Conservation (phyloP, 2,329 filamentous ascomycete genomes). For the Dactylella cylindrospora region DNA sequence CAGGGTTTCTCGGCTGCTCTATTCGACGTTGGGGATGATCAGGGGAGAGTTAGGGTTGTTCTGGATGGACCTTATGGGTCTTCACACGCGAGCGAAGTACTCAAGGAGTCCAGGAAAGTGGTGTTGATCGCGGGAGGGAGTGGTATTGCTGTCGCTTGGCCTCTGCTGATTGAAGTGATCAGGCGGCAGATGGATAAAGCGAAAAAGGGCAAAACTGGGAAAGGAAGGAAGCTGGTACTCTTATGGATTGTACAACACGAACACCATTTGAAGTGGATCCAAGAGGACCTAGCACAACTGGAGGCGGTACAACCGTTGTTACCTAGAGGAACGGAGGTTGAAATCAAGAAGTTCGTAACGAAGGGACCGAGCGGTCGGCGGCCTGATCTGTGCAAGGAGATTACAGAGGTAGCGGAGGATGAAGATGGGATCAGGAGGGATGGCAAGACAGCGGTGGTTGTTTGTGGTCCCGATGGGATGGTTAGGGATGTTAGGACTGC, state of each 20-base stretch:
- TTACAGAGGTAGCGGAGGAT: conserved; percentile 49
- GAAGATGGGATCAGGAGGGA: conserved; percentile 44
- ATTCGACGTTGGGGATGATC: conserved; percentile 7
- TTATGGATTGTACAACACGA: conserved; percentile 63
- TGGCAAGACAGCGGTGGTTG: conserved; percentile 59
- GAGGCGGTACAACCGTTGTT: conserved; percentile 39
- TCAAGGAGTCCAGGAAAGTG: conserved; percentile 57
- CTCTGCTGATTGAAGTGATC: conserved; percentile 57
- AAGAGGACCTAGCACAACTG: conserved; percentile 58
- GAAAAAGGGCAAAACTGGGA: conserved; percentile 44
- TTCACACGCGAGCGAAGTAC: conserved; percentile 58
- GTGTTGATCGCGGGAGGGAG: conserved; percentile 65
- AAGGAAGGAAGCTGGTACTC: conserved; percentile 55
- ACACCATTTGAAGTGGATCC: conserved; percentile 60
- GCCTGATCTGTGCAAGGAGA: conserved; percentile 57
- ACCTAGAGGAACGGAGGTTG: conserved; percentile 54
- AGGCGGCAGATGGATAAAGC: conserved; percentile 45
- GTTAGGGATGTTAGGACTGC: conserved; percentile 64
- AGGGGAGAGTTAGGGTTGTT: conserved; percentile 54
- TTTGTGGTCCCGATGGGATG: conserved; percentile 65
- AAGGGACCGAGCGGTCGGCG: conserved; percentile 58
- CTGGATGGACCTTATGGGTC: conserved; percentile 69
- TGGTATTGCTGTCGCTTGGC: conserved; percentile 66
- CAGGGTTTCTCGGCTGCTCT: conserved; percentile 59
- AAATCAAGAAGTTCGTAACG: conserved; percentile 60